A percentile compares a stretch with the other conserved stretches of the same genome.
phyloP scores from a whole-genome alignment of 331 rosid species.

The Malus hybrid region DNA sequence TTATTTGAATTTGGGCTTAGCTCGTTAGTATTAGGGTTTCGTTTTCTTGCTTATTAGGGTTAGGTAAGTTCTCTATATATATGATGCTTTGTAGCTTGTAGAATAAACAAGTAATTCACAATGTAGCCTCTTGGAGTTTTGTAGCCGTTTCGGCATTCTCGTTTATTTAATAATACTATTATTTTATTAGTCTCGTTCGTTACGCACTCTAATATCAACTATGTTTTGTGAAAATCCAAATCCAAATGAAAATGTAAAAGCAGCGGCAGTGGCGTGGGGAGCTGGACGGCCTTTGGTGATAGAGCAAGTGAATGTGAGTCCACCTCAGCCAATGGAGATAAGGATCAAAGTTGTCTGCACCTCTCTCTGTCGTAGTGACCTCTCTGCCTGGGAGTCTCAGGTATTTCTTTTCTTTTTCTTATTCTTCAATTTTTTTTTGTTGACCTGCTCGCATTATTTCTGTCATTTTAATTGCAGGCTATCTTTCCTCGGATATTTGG shows the following conservation, averaged over 20 bases:
- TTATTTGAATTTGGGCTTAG: too few relatives aligned
- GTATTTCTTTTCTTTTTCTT: constrained; percentile 15
- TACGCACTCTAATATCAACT: too few relatives aligned
- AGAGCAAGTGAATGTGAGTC: constrained; percentile 68
- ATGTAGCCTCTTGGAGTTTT: too few relatives aligned
- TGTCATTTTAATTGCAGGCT: constrained; percentile 39
- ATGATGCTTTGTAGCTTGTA: too few relatives aligned
- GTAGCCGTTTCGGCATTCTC: too few relatives aligned
- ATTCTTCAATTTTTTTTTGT: background rate
- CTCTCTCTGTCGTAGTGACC: constrained; percentile 90
- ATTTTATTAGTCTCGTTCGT: too few relatives aligned
- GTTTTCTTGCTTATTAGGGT: too few relatives aligned
- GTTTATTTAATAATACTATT: too few relatives aligned
- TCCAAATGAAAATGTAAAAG: background rate
- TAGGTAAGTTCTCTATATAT: too few relatives aligned
- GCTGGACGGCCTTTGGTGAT: constrained; percentile 72
- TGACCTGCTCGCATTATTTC: background rate
- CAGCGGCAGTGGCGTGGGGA: constrained; percentile 95
- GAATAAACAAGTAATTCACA: too few relatives aligned
- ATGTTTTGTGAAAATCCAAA: background rate
- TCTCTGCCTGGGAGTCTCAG: constrained; percentile 86
- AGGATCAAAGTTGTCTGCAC: constrained; percentile 74
- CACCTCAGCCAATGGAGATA: constrained; percentile 74
- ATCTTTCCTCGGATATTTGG: constrained; percentile 97
- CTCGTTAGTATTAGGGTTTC: too few relatives aligned